Evolutionary conservation across 2,329 filamentous ascomycete genomes (phyloP).

Genomic region (Gnomoniopsis smithogilvyi): DNA sequence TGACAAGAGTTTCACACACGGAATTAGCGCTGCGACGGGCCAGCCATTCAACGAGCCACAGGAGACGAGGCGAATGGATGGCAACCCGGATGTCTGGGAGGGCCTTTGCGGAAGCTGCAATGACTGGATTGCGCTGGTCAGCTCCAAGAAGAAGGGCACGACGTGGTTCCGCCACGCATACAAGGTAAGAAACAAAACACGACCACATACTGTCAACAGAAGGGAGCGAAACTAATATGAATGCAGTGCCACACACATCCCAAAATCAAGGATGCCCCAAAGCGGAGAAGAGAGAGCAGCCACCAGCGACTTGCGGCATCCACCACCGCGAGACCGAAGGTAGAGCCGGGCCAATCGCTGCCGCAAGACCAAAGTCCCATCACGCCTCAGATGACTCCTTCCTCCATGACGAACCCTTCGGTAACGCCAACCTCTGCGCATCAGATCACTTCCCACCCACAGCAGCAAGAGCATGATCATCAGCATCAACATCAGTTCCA

Average conservation of each 20-base stretch:
- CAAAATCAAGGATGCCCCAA: constrained; percentile 69
- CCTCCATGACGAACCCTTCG: constrained; percentile 27
- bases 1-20: constrained; percentile 86
- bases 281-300: constrained; percentile 62
- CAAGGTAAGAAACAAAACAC: constrained; percentile 56
- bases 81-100: constrained; percentile 79
- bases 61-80: constrained; percentile 72
- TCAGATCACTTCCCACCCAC: constrained; percentile 18
- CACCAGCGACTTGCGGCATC: constrained; percentile 43
- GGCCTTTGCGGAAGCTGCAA: constrained; percentile 75
- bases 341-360: constrained; percentile 36
- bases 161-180: constrained; percentile 90
- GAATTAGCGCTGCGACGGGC: constrained; percentile 78
- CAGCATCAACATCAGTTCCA: constrained; percentile 19
- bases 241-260: constrained; percentile 66
- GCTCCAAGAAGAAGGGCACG: constrained; percentile 88
- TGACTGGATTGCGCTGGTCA: constrained; percentile 78
- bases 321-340: constrained; percentile 45
- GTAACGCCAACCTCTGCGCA: constrained; percentile 37
- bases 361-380: constrained; percentile 22
- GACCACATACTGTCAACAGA: background rate
- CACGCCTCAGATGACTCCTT: constrained; percentile 44
- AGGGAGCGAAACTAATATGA: background rate
- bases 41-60: constrained; percentile 75
- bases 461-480: constrained; percentile 21